Evolutionary conservation across 2,329 filamentous ascomycete species (phyloP), one percentile per base, ranked within the genome.

Genomic region (Microcera coccophila): DNA sequence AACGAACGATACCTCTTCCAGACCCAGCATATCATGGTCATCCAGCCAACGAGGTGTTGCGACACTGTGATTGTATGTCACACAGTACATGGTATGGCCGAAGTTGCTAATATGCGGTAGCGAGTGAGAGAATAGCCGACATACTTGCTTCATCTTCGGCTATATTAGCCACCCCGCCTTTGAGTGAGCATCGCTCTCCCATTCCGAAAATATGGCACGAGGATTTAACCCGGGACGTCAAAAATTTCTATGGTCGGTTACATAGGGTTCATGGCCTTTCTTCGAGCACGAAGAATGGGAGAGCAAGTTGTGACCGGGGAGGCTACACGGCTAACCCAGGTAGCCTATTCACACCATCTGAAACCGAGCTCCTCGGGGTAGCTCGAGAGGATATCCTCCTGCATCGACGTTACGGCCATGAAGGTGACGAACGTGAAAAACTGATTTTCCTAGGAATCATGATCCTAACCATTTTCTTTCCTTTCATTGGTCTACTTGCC

Each of bases 401-500:
- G 32, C 62, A 58, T 12, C 58, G 62, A 9, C 54, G 54, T 8
- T 48, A 59, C 9, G 55, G 59, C 2, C 50, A 54, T 4, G 46
- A 57, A 9, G 57, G 58, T 4, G 54, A 65, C 12, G 47, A 48
- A 14, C 61, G 60, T 11, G 67, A 68, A 15, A 56, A 52, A 3
- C 41, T 45, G 0, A 66, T 70, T 39, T 77, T 75, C 49, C 51
- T 60, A 8, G 33, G 56, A 11, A 65, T 75, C 47, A 53, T 68
- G 34, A 21, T 59, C 1, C 36, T 73, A 32, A 69, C 68, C 15
- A 41, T 71, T 1, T 31, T 62, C 5, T 64, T 78, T n/a, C 75
- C 75, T 0, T 71, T 78, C 36, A 57, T 74, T 9, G 68, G 72
- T 0, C 44, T 74, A 1, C 52, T 76, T 7, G 69, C 71, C 1